Base-by-base conservation (phyloP, 140 eudicot genomes). In the Oenanthe javanica region DNA sequence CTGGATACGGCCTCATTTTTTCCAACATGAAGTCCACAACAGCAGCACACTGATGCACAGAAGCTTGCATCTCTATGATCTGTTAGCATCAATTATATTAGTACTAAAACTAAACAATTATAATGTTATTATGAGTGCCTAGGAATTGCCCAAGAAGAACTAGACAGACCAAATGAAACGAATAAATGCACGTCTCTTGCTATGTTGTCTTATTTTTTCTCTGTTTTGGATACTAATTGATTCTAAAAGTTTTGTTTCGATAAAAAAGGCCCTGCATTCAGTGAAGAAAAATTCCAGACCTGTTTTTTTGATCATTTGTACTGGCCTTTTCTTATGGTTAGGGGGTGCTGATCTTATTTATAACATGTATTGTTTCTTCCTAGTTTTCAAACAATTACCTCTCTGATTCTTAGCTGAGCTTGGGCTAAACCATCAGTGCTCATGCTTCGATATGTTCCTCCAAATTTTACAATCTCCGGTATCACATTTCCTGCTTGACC, bases 361-460 rank as follows among this genome's bases (percentile, higher is more conserved):
- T 36, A 14, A 38, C 18, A 11, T 43, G 36, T 6, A 9, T 18
- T 3, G 43, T 46, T 46, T 74, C 10, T 47, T 46, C 47, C 78
- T 38, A 72, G 25, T 52, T 55, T 16, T 11, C 9, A 21, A 55
- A 45, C 4, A 23, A 19, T 57, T 85, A 85, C 91, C 94, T 90
- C 91, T 78, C 81, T 87, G 82, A 90, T 87, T 81, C 91, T 87
- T 63, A 77, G 84, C 66, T 82, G 83, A 23, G 83, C 79, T 67
- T 86, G 74, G 49, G 82, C 61, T 54, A 82, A 84, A 46, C 94
- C 86, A 77, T 87, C 87, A 13, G 83, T 21, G 23, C 80, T 81
- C 82, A 87, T 6, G 85, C 87, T 87, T 52, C 94, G 81, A 46
- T 67, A 90, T 6, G 94, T 87, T 48, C 94, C 94, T 54, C 94